Conservation (phyloP, 139 green algal species). For the Parachlorella kessleri region DNA sequence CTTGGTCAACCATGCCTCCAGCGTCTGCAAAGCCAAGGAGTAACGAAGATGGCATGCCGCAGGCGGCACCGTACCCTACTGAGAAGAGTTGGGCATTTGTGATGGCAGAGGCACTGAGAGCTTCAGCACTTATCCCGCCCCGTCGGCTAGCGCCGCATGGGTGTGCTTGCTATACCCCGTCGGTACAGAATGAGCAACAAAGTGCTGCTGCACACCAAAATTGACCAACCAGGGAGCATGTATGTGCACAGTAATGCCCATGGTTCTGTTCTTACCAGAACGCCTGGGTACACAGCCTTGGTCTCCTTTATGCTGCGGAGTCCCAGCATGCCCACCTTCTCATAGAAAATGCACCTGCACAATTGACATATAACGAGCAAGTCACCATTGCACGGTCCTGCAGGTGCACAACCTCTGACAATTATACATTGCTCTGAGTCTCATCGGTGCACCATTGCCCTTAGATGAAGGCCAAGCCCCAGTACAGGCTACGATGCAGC, state of each 20-base stretch:
- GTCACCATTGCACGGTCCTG: neutral
- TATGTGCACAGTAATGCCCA: neutral
- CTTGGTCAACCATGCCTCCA: slow-evolving; percentile 1
- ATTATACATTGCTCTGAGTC: neutral
- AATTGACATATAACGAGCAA: neutral
- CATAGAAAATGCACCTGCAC: slow-evolving; percentile 12
- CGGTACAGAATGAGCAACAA: neutral
- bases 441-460: neutral
- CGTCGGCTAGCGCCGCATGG: neutral
- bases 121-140: neutral
- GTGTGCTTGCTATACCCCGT: neutral
- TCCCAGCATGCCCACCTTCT: slow-evolving; percentile 13
- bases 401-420: too few relatives aligned
- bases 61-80: neutral
- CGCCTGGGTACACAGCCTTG: neutral
- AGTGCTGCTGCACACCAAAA: neutral
- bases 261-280: neutral
- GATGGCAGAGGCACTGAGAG: too few relatives aligned
- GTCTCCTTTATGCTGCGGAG: neutral
- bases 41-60: too few relatives aligned
- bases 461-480: too few relatives aligned
- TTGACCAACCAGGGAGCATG: neutral
- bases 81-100: neutral
- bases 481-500: neutral
- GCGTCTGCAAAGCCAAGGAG: too few relatives aligned